phyloP scores from a whole-genome alignment of 495 filamentous ascomycete genomes.

The Aspergillus biplanus region DNA sequence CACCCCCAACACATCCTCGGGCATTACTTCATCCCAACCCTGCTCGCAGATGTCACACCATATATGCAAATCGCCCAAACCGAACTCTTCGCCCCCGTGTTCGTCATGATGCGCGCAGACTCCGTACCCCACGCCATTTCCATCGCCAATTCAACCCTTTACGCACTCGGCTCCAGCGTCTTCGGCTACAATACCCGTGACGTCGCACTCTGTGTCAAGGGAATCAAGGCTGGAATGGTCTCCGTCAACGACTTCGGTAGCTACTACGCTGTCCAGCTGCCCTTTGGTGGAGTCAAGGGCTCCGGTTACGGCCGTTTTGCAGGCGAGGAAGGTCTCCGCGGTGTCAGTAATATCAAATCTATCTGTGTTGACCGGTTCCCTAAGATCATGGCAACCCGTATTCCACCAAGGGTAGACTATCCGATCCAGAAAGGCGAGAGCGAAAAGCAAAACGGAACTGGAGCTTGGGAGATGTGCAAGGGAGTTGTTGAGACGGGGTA shows the following conservation, averaged over 20 bases:
- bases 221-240: conserved; percentile 84
- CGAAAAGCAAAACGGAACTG: conserved; percentile 53
- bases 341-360: conserved; percentile 83
- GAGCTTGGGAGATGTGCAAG: conserved; percentile 61
- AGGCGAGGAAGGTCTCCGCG: conserved; percentile 83
- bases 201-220: conserved; percentile 62
- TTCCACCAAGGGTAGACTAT: conserved; percentile 79
- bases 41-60: conserved; percentile 80
- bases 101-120: conserved; percentile 75
- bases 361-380: conserved; percentile 77
- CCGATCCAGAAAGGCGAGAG: conserved; percentile 61
- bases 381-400: conserved; percentile 63
- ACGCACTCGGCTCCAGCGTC: conserved; percentile 80
- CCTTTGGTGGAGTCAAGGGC: conserved; percentile 86
- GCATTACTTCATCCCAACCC: conserved; percentile 89
- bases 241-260: conserved; percentile 92
- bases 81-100: conserved; percentile 92
- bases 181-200: conserved; percentile 62
- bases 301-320: conserved; percentile 94
- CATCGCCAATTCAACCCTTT: conserved; percentile 76
- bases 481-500: conserved; percentile 68
- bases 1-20: conserved; percentile 75
- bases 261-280: conserved; percentile 89
- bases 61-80: conserved; percentile 84
- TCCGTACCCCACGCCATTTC: conserved; percentile 62